Evolutionary conservation across 495 filamentous ascomycete genomes (phyloP).

Genomic region (Neurospora hispaniola): DNA sequence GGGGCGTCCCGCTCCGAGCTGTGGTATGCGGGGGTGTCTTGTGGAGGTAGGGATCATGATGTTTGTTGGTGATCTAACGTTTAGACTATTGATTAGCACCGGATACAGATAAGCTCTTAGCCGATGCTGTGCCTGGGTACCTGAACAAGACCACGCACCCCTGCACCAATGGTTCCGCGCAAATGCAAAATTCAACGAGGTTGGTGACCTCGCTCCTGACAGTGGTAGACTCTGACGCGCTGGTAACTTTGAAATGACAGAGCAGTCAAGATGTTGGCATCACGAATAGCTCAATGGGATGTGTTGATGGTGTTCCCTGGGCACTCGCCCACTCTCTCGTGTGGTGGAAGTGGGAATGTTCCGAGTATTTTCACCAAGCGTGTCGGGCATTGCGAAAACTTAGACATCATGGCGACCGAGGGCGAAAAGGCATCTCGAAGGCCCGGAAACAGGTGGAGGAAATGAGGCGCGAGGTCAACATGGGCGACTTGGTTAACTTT

Average conservation of each 20-base stretch:
- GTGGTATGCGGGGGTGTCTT: not conserved
- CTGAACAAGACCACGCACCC: not conserved
- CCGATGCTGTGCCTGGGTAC: not conserved
- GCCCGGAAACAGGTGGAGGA: constrained; percentile 3
- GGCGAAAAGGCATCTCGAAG: not conserved
- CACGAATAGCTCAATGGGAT: not conserved
- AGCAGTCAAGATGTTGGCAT: not conserved
- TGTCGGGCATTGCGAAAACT: not conserved
- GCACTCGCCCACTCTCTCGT: not conserved
- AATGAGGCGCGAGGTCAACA: not conserved
- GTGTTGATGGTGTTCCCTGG: not conserved
- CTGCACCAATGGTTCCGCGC: not conserved
- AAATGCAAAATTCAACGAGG: not conserved
- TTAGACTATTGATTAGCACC: not conserved
- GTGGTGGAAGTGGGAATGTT: not conserved
- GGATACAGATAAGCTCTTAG: not conserved
- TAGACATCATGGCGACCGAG: not conserved
- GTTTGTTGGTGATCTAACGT: not conserved
- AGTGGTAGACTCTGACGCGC: not conserved
- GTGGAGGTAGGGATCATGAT: not conserved
- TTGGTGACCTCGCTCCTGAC: not conserved
- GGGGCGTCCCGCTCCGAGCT: not conserved
- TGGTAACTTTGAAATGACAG: not conserved
- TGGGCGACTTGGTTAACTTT: constrained; percentile 9
- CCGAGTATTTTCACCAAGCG: not conserved